Percentiles rank a stretch among this genome's conserved stretches.
These are phyloP conservation scores for Penicillium daleae DNA, from an alignment of 495 filamentous ascomycete species.

Conservation along the genomic window DNA sequence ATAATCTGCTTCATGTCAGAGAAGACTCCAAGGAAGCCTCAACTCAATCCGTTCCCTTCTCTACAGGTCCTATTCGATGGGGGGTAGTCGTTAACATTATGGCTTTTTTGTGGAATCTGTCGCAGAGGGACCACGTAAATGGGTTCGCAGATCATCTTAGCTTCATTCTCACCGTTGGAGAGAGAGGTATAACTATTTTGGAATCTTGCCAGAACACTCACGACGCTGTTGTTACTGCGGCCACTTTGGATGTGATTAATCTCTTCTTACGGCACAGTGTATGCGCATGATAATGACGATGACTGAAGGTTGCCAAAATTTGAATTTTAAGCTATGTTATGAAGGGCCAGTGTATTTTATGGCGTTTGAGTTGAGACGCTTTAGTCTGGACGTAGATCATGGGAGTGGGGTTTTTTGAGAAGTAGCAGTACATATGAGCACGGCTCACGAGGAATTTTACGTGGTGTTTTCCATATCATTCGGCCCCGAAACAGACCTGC, in stretches of 20 bases:
- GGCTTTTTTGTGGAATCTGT: conserved; percentile 1
- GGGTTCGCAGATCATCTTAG: conserved; percentile 3
- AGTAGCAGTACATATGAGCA: too few species aligned
- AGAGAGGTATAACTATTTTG: conserved; percentile 2
- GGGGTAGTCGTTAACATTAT: neutral
- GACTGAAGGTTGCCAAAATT: neutral
- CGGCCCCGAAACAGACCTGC: too few species aligned
- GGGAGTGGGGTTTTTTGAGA: too few species aligned
- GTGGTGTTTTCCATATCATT: too few species aligned
- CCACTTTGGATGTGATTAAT: conserved; percentile 3
- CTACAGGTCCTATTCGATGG: neutral
- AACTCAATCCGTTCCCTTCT: conserved; percentile 10
- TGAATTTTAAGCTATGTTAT: neutral
- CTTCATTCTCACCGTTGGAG: conserved; percentile 6
- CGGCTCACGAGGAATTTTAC: too few species aligned
- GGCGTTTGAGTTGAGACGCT: too few species aligned
- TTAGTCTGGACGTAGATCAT: too few species aligned
- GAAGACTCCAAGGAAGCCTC: conserved; percentile 5
- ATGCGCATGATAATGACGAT: neutral
- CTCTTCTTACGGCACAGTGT: neutral
- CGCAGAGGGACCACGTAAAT: neutral
- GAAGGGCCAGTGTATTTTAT: too few species aligned
- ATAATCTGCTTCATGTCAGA: conserved; percentile 9
- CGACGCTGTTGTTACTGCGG: neutral
- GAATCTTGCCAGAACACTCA: neutral